Conservation (phyloP, 129 eudicot species). For the Helianthus tuberosus region DNA sequence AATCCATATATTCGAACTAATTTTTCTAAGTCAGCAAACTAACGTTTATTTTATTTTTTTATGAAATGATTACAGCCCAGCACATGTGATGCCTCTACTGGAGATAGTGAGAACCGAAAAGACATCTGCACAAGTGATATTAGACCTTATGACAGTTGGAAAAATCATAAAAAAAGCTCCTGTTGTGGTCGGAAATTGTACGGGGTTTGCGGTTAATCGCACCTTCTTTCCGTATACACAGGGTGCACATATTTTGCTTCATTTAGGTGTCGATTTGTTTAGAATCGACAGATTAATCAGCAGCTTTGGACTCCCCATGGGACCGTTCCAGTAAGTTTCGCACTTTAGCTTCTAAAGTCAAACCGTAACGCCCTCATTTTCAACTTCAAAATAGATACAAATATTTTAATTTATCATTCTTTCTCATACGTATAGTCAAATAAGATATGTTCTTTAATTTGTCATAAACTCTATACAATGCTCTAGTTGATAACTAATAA, state of each 20-base stretch:
- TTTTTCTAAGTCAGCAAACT: conserved; percentile 9
- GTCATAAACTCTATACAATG: too few species aligned
- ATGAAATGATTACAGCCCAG: conserved; percentile 64
- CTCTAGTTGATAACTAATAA: too few species aligned
- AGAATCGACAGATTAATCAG: conserved; percentile 79
- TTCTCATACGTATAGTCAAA: too few species aligned
- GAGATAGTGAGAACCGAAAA: conserved; percentile 89
- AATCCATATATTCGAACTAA: conserved; percentile 7
- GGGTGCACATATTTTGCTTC: conserved; percentile 74
- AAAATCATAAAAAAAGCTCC: conserved; percentile 83
- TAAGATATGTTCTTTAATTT: too few species aligned
- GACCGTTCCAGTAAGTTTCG: conserved; percentile 91
- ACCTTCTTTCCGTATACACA: conserved; percentile 89
- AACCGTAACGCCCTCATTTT: not conserved
- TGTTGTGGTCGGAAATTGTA: conserved; percentile 95
- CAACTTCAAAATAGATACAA: not conserved
- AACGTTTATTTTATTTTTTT: conserved; percentile 7
- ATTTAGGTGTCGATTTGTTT: conserved; percentile 85
- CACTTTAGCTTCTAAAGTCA: conserved; percentile 4
- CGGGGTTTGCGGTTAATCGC: conserved; percentile 92
- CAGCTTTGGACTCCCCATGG: conserved; percentile 94
- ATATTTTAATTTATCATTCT: too few species aligned
- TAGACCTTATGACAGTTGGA: conserved; percentile 90
- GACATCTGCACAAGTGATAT: conserved; percentile 93
- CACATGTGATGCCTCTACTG: conserved; percentile 95